Base-by-base conservation (phyloP, 2,329 filamentous ascomycete genomes). In the Fusarium gaditjirri region DNA sequence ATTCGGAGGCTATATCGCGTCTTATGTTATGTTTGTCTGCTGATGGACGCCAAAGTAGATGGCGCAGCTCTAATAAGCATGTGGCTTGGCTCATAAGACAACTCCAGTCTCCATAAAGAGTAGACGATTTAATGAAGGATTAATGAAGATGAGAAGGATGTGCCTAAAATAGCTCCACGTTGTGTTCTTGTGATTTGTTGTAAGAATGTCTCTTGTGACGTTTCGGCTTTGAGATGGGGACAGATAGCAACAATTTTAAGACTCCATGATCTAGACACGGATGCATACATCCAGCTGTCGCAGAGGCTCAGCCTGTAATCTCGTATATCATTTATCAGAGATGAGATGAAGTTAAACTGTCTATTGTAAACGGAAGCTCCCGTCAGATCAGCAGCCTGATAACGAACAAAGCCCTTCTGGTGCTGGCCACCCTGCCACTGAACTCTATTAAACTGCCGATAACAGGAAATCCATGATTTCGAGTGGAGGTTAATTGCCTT, bases 381-480 rank as follows among this genome's bases (percentile, higher is more conserved):
- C 65, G 70, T 61, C 29, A 50, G 66, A 71, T 67, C 66, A 57
- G 36, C 33, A 41, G 33, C 49, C 47, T 70, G 46, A 62, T 55
- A 66, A 61, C 66, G 43, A 42, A 49, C 31, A 42, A 33, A 23
- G 27, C 25, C 25, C 43, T 39, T 47, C 52, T 72, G 53, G 70
- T 60, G 70, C 50, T 47, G 52, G 55, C 35, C 41, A 55, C 44
- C 46, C 44, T 55, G 50, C 35, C 43, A 55, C 44, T 66, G 70
- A 72, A 73, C 70, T 59, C 57, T 73, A 70, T 69, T 42, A 38
- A 43, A 60, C 58, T 69, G 65, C 60, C 68, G 63, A 53, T 31
- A 33, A 36, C 17, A 61, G 29, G 41, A 53, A 29, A 52, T 38
- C 39, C 33, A 35, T 50, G 38, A 64, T 25, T 38, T n/a, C 25